Evolutionary conservation across 257 asterid genomes (phyloP).

Genomic region (Eustoma russellianum): DNA sequence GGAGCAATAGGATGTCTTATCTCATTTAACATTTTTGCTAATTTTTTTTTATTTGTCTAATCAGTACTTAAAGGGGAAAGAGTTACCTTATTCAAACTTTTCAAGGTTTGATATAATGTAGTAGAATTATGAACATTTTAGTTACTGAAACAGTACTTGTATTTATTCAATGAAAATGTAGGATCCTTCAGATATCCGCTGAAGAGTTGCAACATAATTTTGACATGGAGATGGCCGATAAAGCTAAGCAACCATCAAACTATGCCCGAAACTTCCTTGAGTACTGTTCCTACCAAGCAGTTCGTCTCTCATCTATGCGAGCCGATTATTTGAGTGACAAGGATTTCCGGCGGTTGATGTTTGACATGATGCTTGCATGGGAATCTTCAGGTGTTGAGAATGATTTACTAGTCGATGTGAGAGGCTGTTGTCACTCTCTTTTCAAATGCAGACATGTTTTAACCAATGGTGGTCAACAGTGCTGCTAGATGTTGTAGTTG

Average conservation of each 20-base stretch:
- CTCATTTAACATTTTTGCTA: no score
- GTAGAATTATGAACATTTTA: neutral
- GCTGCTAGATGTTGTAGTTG: neutral
- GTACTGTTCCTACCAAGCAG: slow-evolving; percentile 64
- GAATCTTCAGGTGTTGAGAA: slow-evolving; percentile 55
- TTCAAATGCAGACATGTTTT: neutral
- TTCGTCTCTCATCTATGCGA: slow-evolving; percentile 31
- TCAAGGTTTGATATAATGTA: no score
- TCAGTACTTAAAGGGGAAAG: no score
- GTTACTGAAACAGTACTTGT: neutral
- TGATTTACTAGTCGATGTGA: slow-evolving; percentile 34
- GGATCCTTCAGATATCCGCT: slow-evolving; percentile 51
- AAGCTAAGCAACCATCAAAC: slow-evolving; percentile 37
- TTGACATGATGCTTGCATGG: slow-evolving; percentile 98
- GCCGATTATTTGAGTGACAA: slow-evolving; percentile 57
- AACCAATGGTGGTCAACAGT: neutral
- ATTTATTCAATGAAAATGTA: slow-evolving; percentile 14
- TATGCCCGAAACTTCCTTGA: slow-evolving; percentile 74
- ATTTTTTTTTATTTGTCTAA: no score
- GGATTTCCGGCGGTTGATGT: slow-evolving; percentile 62
- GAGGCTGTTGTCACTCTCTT: slow-evolving; percentile 13
- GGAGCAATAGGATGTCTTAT: no score
- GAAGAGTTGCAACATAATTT: slow-evolving; percentile 47
- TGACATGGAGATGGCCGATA: slow-evolving; percentile 48
- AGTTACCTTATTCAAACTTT: neutral